A percentile compares a stretch with the other conserved stretches of the same genome.
These are phyloP conservation scores for Bromus sterilis DNA, from an alignment of 176 grass and related monocot genomes.

Conservation along the genomic window DNA sequence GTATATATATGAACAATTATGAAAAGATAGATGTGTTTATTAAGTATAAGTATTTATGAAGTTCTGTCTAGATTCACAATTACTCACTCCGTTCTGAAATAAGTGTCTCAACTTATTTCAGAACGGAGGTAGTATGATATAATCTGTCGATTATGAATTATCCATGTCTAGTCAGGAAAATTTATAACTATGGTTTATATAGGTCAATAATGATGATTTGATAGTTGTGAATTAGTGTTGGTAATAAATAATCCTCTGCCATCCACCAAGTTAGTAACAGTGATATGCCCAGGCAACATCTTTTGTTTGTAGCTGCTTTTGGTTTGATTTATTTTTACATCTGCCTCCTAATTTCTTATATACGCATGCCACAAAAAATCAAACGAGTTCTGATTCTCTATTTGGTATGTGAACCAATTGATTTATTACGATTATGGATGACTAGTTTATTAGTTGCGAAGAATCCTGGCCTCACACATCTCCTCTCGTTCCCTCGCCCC, in stretches of 20 bases:
- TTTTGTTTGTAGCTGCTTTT: background rate
- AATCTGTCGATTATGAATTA: background rate
- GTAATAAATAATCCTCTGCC: background rate
- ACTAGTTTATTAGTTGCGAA: no score
- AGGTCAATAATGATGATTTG: background rate
- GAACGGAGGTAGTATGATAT: no score
- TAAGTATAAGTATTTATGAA: background rate
- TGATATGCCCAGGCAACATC: background rate
- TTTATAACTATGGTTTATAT: background rate
- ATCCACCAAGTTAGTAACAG: background rate
- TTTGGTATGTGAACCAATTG: no score
- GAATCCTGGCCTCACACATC: no score
- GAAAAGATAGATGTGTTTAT: background rate
- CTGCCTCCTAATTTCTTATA: background rate
- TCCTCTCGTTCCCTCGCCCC: no score
- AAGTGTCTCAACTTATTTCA: no score
- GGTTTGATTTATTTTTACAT: background rate
- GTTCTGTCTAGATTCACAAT: background rate
- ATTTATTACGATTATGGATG: no score
- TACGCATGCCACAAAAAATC: no score
- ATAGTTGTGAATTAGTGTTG: background rate
- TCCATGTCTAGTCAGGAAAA: background rate
- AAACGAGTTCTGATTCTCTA: no score
- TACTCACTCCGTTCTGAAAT: no score
- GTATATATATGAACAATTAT: background rate